These are phyloP conservation scores for Protostelium mycophagum DNA, from an alignment of 78 protist species.

Conservation along the genomic window DNA sequence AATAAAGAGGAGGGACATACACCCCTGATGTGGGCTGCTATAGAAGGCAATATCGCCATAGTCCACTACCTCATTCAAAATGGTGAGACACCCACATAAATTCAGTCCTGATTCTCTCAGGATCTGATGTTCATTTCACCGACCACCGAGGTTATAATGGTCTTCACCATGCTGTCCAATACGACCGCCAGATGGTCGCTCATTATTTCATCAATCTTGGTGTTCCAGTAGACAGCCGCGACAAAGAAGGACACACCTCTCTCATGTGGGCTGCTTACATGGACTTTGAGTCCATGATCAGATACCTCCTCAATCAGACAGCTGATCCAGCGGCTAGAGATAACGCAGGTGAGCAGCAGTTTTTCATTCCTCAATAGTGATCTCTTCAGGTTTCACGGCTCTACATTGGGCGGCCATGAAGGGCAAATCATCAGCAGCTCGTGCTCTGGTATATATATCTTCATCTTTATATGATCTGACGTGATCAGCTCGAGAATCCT, in stretches of 20 bases:
- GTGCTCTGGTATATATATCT: slow-evolving; percentile 20
- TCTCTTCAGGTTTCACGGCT: slow-evolving; percentile 34
- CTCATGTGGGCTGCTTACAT: slow-evolving; percentile 67
- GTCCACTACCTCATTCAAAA: slow-evolving; percentile 33
- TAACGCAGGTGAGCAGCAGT: not conserved
- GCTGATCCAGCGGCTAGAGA: slow-evolving; percentile 32
- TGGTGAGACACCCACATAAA: not conserved
- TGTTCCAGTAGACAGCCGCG: slow-evolving; percentile 25
- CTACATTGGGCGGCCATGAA: slow-evolving; percentile 46
- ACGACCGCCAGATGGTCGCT: slow-evolving; percentile 7
- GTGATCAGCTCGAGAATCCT: not conserved
- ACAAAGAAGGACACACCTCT: slow-evolving; percentile 48
- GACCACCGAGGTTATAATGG: slow-evolving; percentile 56
- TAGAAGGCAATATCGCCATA: slow-evolving; percentile 36
- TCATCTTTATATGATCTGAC: not conserved
- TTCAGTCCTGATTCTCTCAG: not conserved
- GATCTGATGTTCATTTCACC: slow-evolving; percentile 22
- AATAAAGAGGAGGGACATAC: slow-evolving; percentile 29
- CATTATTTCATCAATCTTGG: slow-evolving; percentile 46
- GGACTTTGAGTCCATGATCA: slow-evolving; percentile 34
- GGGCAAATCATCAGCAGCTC: slow-evolving; percentile 37
- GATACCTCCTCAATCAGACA: slow-evolving; percentile 37
- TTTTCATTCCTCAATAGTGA: not conserved
- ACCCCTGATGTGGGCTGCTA: slow-evolving; percentile 63
- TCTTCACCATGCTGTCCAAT: slow-evolving; percentile 40